Evolutionary conservation across 2,329 filamentous ascomycete species (phyloP).

Genomic region (Fusarium sororula): DNA sequence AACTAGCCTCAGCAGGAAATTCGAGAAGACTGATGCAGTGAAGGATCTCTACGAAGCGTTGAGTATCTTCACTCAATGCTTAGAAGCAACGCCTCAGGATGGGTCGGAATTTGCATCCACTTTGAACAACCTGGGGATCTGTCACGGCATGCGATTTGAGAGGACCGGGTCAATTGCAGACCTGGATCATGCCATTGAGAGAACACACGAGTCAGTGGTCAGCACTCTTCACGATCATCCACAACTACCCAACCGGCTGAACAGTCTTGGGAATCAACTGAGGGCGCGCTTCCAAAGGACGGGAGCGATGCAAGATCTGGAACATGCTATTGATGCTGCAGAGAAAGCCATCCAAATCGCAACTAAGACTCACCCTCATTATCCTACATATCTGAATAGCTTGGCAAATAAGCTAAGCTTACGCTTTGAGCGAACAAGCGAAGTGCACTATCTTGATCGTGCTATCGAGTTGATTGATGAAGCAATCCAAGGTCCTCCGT

Average conservation of each 20-base stretch:
- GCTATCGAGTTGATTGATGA: not conserved
- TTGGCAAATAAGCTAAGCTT: not conserved
- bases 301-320: not conserved
- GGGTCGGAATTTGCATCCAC: not conserved
- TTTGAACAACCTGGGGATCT: not conserved
- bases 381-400: not conserved
- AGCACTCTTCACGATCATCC: not conserved
- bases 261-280: not conserved
- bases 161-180: not conserved
- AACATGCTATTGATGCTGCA: not conserved
- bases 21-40: not conserved
- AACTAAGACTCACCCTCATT: not conserved
- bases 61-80: not conserved
- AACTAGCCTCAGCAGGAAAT: not conserved
- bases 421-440: not conserved
- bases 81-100: not conserved
- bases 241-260: not conserved
- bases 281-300: not conserved
- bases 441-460: rapidly evolving
- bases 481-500: not conserved
- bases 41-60: not conserved
- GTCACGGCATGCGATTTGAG: not conserved
- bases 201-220: not conserved
- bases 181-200: not conserved
- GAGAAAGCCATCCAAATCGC: not conserved